Percentiles rank a stretch among this genome's conserved stretches.
Conservation (phyloP, 768 basidiomycete genomes). For the Lyophyllum shimeji region DNA sequence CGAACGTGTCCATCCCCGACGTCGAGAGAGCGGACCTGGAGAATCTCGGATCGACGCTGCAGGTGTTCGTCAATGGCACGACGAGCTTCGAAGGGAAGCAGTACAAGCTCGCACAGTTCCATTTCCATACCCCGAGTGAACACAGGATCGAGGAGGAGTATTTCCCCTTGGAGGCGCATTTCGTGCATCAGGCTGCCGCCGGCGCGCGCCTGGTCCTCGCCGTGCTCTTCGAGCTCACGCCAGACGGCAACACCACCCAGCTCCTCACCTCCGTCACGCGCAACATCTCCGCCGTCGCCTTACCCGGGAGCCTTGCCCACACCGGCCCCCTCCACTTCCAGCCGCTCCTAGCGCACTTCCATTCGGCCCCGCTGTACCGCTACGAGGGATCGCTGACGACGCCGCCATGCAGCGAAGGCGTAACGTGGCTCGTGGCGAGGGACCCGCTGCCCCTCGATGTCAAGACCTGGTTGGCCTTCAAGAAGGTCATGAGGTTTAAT, state of each 20-base stretch:
- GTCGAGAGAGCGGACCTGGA: not conserved
- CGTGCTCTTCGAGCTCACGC: slow-evolving; percentile 6
- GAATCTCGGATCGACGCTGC: not conserved
- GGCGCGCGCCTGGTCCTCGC: not conserved
- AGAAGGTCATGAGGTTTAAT: slow-evolving; percentile 10
- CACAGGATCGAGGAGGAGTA: slow-evolving; percentile 5
- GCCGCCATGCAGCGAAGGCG: slow-evolving; percentile 8
- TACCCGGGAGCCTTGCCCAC: not conserved
- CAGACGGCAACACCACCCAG: not conserved
- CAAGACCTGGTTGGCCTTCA: slow-evolving; percentile 1
- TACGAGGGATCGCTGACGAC: slow-evolving; percentile 10
- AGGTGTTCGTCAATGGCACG: not conserved
- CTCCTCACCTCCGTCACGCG: not conserved
- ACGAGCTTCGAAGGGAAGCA: not conserved
- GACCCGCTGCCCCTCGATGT: not conserved
- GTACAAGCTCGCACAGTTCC: not conserved
- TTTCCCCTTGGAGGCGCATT: slow-evolving; percentile 5
- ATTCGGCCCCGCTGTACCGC: not conserved
- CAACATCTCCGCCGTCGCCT: not conserved
- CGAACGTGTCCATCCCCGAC: slow-evolving; percentile 2
- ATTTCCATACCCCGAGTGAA: slow-evolving; percentile 10
- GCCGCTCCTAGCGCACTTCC: slow-evolving; percentile 1
- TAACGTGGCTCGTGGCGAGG: slow-evolving; percentile 6
- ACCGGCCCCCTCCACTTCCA: not conserved
- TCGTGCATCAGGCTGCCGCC: slow-evolving; percentile 6